phyloP scores from a whole-genome alignment of 2,329 filamentous ascomycete species.

The Colletotrichum destructivum region DNA sequence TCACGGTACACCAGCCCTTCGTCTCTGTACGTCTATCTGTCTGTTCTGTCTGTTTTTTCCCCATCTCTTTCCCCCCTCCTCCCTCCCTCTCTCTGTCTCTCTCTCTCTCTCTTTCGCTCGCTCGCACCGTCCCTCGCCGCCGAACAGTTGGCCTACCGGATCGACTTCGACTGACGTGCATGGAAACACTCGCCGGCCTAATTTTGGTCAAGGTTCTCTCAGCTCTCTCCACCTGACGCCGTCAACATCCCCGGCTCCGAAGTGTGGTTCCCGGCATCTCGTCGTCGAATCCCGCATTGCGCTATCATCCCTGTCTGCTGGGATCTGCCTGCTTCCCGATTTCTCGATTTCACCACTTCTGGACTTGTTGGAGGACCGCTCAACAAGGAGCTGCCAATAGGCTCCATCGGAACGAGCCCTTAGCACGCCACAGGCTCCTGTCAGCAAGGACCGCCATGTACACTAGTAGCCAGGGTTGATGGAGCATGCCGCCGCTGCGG shows the following conservation, averaged over 20 bases:
- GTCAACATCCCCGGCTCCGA: slow-evolving; percentile 16
- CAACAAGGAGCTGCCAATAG: slow-evolving; percentile 27
- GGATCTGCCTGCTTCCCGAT: slow-evolving; percentile 22
- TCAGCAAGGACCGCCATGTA: slow-evolving; percentile 32
- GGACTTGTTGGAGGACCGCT: slow-evolving; percentile 12
- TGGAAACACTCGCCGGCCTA: slow-evolving; percentile 15
- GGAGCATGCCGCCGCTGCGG: slow-evolving; percentile 5
- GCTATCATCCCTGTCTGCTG: slow-evolving; percentile 39
- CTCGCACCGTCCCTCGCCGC: not conserved
- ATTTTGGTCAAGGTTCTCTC: slow-evolving; percentile 26
- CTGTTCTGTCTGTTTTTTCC: not conserved
- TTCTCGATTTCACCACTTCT: slow-evolving; percentile 16
- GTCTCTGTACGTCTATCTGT: not conserved
- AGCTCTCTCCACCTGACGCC: slow-evolving; percentile 29
- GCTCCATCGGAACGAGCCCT: slow-evolving; percentile 38
- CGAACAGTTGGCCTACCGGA: slow-evolving; percentile 19
- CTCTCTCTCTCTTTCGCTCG: not conserved
- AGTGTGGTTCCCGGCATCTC: slow-evolving; percentile 33
- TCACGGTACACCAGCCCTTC: no score
- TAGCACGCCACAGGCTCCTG: slow-evolving; percentile 29
- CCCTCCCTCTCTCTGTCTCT: not conserved
- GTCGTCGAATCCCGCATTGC: slow-evolving; percentile 40
- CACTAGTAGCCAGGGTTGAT: slow-evolving; percentile 15
- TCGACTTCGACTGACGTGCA: slow-evolving; percentile 33
- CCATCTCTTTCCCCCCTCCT: not conserved